Conservation (phyloP, 1,284 basidiomycete species). For the Anthracocystis setariae region DNA sequence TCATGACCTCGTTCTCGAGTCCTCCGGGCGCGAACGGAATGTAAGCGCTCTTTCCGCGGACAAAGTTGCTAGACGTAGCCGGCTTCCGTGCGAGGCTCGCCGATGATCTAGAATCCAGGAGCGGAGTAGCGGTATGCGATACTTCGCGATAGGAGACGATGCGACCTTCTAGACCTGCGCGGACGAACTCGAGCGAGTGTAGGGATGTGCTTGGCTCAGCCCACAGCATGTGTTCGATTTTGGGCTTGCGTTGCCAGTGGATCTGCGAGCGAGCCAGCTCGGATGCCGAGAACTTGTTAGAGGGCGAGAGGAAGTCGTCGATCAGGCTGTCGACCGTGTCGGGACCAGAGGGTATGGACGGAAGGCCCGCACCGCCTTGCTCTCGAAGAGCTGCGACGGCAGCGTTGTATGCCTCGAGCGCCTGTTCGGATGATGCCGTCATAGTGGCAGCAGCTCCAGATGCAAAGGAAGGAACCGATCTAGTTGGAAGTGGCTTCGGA, state of each 20-base stretch:
- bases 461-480: no score
- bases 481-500: no score
- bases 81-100: slow-evolving; percentile 86
- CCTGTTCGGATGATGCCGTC: slow-evolving; percentile 9
- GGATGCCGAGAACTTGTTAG: slow-evolving; percentile 11
- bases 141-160: slow-evolving; percentile 60
- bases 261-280: slow-evolving; percentile 36
- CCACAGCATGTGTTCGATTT: slow-evolving; percentile 53
- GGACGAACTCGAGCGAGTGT: slow-evolving; percentile 60
- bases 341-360: background rate
- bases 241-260: slow-evolving; percentile 46
- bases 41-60: slow-evolving; percentile 89
- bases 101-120: slow-evolving; percentile 47
- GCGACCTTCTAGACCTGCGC: slow-evolving; percentile 61
- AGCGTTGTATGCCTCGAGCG: slow-evolving; percentile 31
- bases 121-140: slow-evolving; percentile 27
- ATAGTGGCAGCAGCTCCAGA: slow-evolving; percentile 4
- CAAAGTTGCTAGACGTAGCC: slow-evolving; percentile 78
- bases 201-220: slow-evolving; percentile 51
- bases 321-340: slow-evolving; percentile 27
- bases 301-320: slow-evolving; percentile 33
- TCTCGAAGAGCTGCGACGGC: slow-evolving; percentile 26
- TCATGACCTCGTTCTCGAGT: slow-evolving; percentile 51
- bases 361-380: background rate
- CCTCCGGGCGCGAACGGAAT: slow-evolving; percentile 72